Conservation (phyloP, 2,329 filamentous ascomycete genomes). For the Sphaceloma murrayae region DNA sequence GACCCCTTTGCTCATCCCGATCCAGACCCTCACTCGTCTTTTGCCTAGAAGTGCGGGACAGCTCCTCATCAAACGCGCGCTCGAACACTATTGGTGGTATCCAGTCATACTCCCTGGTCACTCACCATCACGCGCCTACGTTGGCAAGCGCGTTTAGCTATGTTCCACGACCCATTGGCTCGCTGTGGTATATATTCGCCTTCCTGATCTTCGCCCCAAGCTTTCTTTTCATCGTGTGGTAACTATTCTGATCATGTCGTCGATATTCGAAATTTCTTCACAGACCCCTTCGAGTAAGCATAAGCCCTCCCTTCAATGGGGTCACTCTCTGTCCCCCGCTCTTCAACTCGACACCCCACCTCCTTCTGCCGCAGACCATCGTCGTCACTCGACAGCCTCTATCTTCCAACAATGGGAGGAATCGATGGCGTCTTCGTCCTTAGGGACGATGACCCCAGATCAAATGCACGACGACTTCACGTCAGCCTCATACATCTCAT, state of each 20-base stretch:
- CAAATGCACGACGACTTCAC: conserved; percentile 4
- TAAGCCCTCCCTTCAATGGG: not conserved
- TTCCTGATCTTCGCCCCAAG: conserved; percentile 8
- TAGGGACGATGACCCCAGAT: not conserved
- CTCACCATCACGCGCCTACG: conserved; percentile 10
- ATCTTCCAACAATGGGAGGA: not conserved
- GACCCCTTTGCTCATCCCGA: conserved; percentile 2
- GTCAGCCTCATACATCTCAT: no score
- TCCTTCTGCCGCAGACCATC: not conserved
- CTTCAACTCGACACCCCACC: conserved; percentile 1
- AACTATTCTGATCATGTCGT: no score
- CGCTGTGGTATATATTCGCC: conserved; percentile 8
- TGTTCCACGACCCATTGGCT: not conserved
- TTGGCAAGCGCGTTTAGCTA: conserved; percentile 3
- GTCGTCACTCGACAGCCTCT: conserved; percentile 1
- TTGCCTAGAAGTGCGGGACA: conserved; percentile 1
- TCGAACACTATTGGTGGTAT: not conserved
- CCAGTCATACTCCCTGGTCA: not conserved
- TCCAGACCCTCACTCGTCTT: conserved; percentile 1
- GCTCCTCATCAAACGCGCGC: conserved; percentile 8
- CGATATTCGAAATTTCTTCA: no score
- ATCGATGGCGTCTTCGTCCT: not conserved
- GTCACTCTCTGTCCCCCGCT: not conserved
- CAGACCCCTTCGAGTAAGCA: no score
- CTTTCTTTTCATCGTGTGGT: conserved; percentile 4